Conservation (phyloP, 768 basidiomycete species). For the Myochromella boudieri region DNA sequence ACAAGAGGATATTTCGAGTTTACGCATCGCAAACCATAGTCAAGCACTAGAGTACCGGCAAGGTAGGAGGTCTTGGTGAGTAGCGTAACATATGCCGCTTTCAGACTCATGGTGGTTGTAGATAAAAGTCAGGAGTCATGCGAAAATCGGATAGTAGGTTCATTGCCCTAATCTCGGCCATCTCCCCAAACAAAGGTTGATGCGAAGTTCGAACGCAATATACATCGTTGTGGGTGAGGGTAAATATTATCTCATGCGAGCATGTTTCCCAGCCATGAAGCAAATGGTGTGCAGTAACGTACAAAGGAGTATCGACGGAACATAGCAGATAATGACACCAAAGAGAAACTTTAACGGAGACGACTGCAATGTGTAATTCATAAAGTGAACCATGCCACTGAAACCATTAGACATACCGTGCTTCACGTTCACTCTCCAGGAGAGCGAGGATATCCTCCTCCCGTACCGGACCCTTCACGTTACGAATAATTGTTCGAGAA, state of each 20-base stretch:
- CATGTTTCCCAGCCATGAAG: conserved; percentile 6
- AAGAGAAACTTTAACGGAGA: conserved; percentile 31
- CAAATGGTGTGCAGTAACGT: conserved; percentile 11
- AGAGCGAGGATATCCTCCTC: conserved; percentile 96
- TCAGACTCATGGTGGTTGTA: conserved; percentile 30
- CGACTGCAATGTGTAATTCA: conserved; percentile 25
- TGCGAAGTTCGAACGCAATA: neutral
- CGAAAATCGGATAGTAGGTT: neutral
- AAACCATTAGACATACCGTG: conserved; percentile 67
- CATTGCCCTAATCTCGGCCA: conserved; percentile 15
- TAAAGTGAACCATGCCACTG: neutral
- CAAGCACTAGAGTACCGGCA: conserved; percentile 60
- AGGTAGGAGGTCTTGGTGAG: conserved; percentile 74
- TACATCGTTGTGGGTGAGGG: neutral
- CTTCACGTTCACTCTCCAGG: conserved; percentile 98
- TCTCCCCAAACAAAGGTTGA: conserved; percentile 8
- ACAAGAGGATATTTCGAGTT: conserved; percentile 73
- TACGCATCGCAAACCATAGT: conserved; percentile 52
- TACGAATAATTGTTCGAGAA: conserved; percentile 93
- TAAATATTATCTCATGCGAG: neutral
- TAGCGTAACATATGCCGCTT: conserved; percentile 72
- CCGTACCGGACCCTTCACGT: conserved; percentile 97
- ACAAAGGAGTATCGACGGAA: conserved; percentile 14
- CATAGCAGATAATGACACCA: conserved; percentile 5
- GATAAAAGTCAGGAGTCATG: neutral